phyloP scores from a whole-genome alignment of 129 eudicot genomes.

The Lactuca sativa region DNA sequence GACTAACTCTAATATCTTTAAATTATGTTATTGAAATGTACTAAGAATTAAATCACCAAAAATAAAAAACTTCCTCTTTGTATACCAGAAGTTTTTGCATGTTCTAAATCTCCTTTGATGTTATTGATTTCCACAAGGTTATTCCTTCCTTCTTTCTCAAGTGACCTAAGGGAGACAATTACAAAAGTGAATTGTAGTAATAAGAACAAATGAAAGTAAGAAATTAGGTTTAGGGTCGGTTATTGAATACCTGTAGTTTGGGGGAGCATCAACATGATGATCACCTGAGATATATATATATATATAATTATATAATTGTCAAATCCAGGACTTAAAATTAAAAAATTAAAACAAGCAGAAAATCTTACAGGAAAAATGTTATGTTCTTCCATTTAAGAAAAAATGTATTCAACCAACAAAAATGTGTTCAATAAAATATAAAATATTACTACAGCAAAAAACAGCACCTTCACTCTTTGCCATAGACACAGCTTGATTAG shows the following conservation, averaged over 20 bases:
- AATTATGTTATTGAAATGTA: no score
- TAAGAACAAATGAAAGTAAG: no score
- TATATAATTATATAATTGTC: no score
- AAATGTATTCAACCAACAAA: background rate
- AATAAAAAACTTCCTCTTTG: no score
- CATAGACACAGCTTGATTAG: constrained; percentile 49
- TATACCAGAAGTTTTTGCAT: background rate
- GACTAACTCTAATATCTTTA: background rate
- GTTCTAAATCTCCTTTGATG: background rate
- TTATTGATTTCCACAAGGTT: background rate
- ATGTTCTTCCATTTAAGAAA: no score
- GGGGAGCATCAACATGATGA: constrained; percentile 46
- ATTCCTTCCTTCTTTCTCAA: constrained; percentile 32
- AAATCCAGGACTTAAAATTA: background rate
- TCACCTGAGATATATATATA: constrained; percentile 55
- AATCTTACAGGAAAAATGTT: background rate
- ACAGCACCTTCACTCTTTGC: constrained; percentile 48
- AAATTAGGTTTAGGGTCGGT: background rate
- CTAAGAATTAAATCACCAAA: no score
- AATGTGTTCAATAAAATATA: background rate
- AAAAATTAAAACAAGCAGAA: background rate
- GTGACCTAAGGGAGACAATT: constrained; percentile 25
- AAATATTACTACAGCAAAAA: constrained; percentile 50
- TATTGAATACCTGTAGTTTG: constrained; percentile 44
- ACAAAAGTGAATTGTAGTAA: background rate